Evolutionary conservation across 2,329 filamentous ascomycete genomes (phyloP), one percentile per base, ranked within the genome.

Genomic region (Cercospora brassicicola): DNA sequence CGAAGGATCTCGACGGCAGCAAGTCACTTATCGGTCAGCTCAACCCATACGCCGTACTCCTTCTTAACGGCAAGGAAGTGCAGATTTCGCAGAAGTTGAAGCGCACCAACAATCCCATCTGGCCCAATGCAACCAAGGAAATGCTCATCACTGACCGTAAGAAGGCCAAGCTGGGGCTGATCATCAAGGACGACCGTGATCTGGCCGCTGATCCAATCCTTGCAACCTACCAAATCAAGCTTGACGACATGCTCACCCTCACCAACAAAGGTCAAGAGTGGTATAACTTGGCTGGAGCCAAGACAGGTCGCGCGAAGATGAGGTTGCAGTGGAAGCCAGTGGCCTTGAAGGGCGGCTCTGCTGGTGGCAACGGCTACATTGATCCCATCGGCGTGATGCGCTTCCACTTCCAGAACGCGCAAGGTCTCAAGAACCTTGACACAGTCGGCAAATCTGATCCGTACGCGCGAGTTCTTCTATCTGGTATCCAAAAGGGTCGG

Each of bases 361-460:
- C 89, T 8, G 89, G 89, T 56, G 90, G 91, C 64, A 93, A 91
- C 64, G 92, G 95, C 65, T 99, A 99, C 79, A 85, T 96, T 67
- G 94, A 92, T 1, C 95, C 95, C 0, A 92, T 99, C 72, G 95
- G 95, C 81, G 93, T 99, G 23, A 92, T 98, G 89, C 90, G 95
- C 70, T 85, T 99, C 73, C 94, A 99, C 80, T 94, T 98, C 84
- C 88, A 92, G 82, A 89, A 88, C 75, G 95, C 93, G 31, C 87
- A 85, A 60, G 88, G 94, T 74, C 86, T 99, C 53, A 91, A 93
- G 68, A 99, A 99, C 79, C 86, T 97, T 63, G 95, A 99, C 81
- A 92, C 93, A 2, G 88, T 99, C 79, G 95, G 95, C 81, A 98
- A 98, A 81, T 98, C 95, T 0, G 96, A 99, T 79, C 93, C 95